A percentile compares a stretch with the other conserved stretches of the same genome.
These are phyloP conservation scores for Lyophyllum decastes DNA, from an alignment of 768 basidiomycete genomes.

Conservation along the genomic window DNA sequence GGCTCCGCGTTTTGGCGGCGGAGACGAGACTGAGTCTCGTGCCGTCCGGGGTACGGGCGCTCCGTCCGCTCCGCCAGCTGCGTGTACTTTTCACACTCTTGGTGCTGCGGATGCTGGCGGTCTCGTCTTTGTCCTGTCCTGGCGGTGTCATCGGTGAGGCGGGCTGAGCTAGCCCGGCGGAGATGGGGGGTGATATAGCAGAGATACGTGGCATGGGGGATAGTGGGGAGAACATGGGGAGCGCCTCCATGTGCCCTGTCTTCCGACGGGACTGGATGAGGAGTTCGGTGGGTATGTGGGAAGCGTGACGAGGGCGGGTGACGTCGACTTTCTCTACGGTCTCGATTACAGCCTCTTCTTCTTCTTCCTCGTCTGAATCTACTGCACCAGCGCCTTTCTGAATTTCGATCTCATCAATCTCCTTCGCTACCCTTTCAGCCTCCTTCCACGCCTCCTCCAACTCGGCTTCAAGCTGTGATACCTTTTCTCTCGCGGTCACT, in stretches of 20 bases:
- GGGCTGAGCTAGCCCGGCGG: neutral
- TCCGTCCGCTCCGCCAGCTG: constrained; percentile 35
- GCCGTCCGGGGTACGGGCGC: constrained; percentile 21
- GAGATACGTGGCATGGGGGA: constrained; percentile 18
- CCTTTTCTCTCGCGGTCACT: constrained; percentile 42
- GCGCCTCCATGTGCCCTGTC: constrained; percentile 12
- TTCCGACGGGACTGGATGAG: constrained; percentile 12
- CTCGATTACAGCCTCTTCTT: constrained; percentile 39
- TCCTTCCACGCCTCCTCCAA: constrained; percentile 81
- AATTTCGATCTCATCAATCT: constrained; percentile 71
- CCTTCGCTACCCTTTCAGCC: constrained; percentile 70
- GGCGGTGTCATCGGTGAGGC: neutral
- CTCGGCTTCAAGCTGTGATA: constrained; percentile 64
- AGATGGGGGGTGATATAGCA: neutral
- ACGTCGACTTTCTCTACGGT: constrained; percentile 47
- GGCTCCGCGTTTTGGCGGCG: constrained; percentile 67
- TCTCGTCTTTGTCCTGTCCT: constrained; percentile 35
- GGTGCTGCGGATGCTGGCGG: constrained; percentile 37
- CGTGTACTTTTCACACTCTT: constrained; percentile 36
- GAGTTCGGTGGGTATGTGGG: constrained; percentile 9
- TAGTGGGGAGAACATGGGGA: constrained; percentile 16
- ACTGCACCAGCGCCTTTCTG: constrained; percentile 26
- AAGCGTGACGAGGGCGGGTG: constrained; percentile 27
- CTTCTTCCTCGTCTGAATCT: constrained; percentile 30
- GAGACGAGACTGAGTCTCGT: constrained; percentile 44